Evolutionary conservation across 345 rosid genomes (phyloP).

Genomic region (Gynandropsis gynandra): DNA sequence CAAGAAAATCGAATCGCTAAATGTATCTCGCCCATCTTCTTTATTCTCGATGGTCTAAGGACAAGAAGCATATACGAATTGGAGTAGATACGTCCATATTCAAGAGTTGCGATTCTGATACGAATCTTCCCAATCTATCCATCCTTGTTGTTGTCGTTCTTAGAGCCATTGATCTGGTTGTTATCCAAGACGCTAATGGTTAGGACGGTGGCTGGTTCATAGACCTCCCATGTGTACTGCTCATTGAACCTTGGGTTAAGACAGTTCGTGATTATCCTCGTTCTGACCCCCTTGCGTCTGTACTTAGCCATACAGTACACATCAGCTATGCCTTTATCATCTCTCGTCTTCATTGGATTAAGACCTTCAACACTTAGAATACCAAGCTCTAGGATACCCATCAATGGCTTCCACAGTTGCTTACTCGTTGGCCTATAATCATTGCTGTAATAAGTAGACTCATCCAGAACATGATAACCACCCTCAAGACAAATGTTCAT

Average conservation of each 20-base stretch:
- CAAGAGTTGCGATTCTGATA: constrained; percentile 76
- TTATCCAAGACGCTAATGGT: constrained; percentile 86
- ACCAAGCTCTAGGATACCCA: constrained; percentile 83
- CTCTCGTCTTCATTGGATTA: constrained; percentile 63
- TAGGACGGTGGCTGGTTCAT: constrained; percentile 81
- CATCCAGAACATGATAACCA: constrained; percentile 95
- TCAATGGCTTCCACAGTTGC: constrained; percentile 60
- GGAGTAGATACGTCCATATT: constrained; percentile 72
- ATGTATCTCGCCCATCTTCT: constrained; percentile 91
- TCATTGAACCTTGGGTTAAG: constrained; percentile 80
- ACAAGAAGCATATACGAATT: constrained; percentile 74
- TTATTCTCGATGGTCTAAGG: constrained; percentile 73
- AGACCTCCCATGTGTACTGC: constrained; percentile 97
- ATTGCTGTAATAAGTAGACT: constrained; percentile 80
- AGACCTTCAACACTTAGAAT: constrained; percentile 64
- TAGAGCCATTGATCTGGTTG: constrained; percentile 44
- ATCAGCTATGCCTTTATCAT: constrained; percentile 68
- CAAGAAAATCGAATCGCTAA: constrained; percentile 77
- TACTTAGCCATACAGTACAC: constrained; percentile 97
- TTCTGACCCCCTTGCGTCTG: constrained; percentile 90
- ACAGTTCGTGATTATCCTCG: constrained; percentile 63
- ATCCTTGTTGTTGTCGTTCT: constrained; percentile 38
- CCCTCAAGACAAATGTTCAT: constrained; percentile 74
- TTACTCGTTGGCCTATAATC: constrained; percentile 90
- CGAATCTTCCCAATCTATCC: constrained; percentile 67